Base-by-base conservation (phyloP, 2,329 filamentous ascomycete genomes). In the Ascomycota sp. region DNA sequence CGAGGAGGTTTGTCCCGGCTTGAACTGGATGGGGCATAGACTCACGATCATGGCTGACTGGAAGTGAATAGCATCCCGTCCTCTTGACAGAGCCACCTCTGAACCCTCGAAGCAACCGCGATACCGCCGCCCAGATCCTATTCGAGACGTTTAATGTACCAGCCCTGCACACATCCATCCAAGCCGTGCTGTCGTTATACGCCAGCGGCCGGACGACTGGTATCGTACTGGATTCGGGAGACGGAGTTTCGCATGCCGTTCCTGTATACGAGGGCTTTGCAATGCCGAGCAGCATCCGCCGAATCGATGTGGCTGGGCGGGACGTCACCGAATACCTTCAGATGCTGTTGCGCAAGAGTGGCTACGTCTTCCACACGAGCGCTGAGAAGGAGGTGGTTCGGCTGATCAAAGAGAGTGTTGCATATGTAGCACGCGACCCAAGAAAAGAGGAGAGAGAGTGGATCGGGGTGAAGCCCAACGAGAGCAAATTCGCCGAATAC, bases 121-220 rank as follows among this genome's bases (percentile, higher is more conserved):
- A 98, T 53, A 92, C 76, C 7, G 89, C 89, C 29, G 89, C 89
- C 30, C 89, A 98, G 56, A 91, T 98, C 42, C 72, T 98, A 36
- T 98, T 98, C 57, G 89, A 98, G 59, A 92, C 86, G 2, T 95
- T 95, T 66, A 95, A 95, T 51, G 86, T 95, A 9, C 89, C 89
- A 9, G 89, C 89, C 4, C 65, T 95, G 31, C 92, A 93, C 59
- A 92, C 82, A 36, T 93, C 84, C 2, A 92, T 98, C 44, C 89
- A 98, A 61, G 89, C 89, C 1, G 84, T 95, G 13, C 70, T 98
- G 36, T 93, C 86, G 32, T 63, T 98, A 39, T 98, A 98, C 57
- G 86, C 89, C 36, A 92, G 82, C 36, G 89, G 89, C 16, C 77
- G 89, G 44, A 95, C 89, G 21, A 95, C 89, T 4, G 89, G 89